phyloP scores from a whole-genome alignment of 495 filamentous ascomycete species.

The Penicillium malachiteum region DNA sequence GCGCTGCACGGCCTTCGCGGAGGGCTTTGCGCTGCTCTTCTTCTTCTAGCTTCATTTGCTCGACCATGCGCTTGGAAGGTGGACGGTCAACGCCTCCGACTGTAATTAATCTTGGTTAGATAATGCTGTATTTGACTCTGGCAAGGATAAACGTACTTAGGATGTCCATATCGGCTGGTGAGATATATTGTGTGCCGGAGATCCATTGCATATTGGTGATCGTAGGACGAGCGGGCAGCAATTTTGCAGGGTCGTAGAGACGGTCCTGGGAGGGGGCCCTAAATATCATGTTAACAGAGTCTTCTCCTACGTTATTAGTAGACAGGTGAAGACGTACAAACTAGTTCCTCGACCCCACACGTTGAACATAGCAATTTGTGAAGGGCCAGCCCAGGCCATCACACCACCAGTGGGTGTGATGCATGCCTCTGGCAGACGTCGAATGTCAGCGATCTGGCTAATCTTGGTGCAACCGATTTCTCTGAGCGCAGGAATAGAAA shows the following conservation, averaged over 20 bases:
- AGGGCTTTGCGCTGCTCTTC: slow-evolving; percentile 51
- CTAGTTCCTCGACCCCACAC: slow-evolving; percentile 72
- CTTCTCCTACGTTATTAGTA: background rate
- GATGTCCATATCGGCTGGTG: slow-evolving; percentile 85
- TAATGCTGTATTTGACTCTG: background rate
- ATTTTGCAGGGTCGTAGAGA: slow-evolving; percentile 70
- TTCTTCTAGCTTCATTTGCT: slow-evolving; percentile 60
- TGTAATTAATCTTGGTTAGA: slow-evolving; percentile 21
- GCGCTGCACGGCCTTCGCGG: slow-evolving; percentile 34
- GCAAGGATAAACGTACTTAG: slow-evolving; percentile 49
- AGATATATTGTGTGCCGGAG: slow-evolving; percentile 87
- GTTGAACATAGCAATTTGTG: slow-evolving; percentile 75
- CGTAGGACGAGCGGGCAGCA: slow-evolving; percentile 79
- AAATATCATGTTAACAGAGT: slow-evolving; percentile 27
- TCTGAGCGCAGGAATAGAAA: slow-evolving; percentile 80
- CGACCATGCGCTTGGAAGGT: slow-evolving; percentile 73
- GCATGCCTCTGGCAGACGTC: slow-evolving; percentile 61
- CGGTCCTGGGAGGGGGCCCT: slow-evolving; percentile 61
- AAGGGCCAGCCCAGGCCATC: slow-evolving; percentile 85
- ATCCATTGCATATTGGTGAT: slow-evolving; percentile 97
- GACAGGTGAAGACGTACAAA: slow-evolving; percentile 42
- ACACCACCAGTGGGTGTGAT: slow-evolving; percentile 77
- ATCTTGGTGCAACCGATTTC: slow-evolving; percentile 72
- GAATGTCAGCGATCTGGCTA: slow-evolving; percentile 65
- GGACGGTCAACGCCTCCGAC: slow-evolving; percentile 86